These are phyloP conservation scores for Diaporthe citrichinensis DNA, from an alignment of 2,329 filamentous ascomycete species.

Conservation along the genomic window DNA sequence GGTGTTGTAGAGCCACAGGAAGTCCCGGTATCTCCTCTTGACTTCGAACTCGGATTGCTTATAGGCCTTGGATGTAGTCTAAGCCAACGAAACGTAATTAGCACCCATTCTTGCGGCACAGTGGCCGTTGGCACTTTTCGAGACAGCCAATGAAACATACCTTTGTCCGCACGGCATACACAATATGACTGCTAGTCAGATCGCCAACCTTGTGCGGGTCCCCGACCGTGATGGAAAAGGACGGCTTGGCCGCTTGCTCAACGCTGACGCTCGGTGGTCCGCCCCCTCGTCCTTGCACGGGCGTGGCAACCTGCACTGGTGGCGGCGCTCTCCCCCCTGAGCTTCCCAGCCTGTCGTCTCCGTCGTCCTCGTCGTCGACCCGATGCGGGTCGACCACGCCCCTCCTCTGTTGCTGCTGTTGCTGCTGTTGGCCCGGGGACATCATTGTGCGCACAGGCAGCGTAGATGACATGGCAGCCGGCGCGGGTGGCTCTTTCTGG, in stretches of 20 bases:
- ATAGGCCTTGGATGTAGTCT: constrained; percentile 98
- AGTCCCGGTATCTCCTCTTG: constrained; percentile 94
- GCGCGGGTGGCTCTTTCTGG: constrained; percentile 70
- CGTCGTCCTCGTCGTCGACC: constrained; percentile 79
- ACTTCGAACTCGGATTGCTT: constrained; percentile 93
- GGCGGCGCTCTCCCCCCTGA: constrained; percentile 75
- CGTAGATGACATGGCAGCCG: constrained; percentile 36
- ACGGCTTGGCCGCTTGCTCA: constrained; percentile 93
- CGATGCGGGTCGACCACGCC: constrained; percentile 72
- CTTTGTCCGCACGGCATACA: constrained; percentile 95
- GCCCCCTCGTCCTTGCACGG: constrained; percentile 65
- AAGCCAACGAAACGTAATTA: constrained; percentile 42
- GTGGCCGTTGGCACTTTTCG: not conserved
- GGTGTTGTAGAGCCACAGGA: constrained; percentile 97
- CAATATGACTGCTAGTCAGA: constrained; percentile 95
- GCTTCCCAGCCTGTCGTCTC: constrained; percentile 57
- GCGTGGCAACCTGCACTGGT: constrained; percentile 71
- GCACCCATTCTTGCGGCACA: not conserved
- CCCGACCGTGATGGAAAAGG: constrained; percentile 90
- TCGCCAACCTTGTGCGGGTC: constrained; percentile 99
- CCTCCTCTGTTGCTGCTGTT: constrained; percentile 54
- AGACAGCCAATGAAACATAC: constrained; percentile 59
- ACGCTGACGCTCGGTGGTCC: constrained; percentile 86
- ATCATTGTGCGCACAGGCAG: constrained; percentile 72
- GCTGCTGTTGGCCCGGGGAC: constrained; percentile 54